A percentile compares a stretch with the other conserved stretches of the same genome.
Conservation (phyloP, 2,329 filamentous ascomycete species). For the Arthrinium phaeospermum region DNA sequence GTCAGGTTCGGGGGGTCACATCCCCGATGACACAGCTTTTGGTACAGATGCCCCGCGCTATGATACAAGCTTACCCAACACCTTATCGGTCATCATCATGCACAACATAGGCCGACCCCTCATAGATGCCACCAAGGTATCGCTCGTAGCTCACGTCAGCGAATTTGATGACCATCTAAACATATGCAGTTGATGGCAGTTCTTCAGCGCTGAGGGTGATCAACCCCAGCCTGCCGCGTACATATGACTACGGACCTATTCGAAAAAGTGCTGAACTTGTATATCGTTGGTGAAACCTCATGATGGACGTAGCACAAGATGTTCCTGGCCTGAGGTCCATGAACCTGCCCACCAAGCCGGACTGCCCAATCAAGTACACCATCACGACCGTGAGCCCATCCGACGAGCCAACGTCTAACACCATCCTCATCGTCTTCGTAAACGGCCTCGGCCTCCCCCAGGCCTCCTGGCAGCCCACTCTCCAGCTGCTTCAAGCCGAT, state of each 20-base stretch:
- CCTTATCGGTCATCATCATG: not conserved
- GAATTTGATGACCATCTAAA: too few species aligned
- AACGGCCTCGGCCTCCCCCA: constrained; percentile 19
- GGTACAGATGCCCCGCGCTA: not conserved
- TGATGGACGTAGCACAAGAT: not conserved
- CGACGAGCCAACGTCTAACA: not conserved
- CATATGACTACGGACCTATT: not conserved
- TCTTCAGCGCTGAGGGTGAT: not conserved
- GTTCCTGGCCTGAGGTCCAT: not conserved
- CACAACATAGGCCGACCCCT: not conserved
- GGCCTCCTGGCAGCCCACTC: not conserved
- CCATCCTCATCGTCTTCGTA: constrained; percentile 16
- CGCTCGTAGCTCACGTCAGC: not conserved
- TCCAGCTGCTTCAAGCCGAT: not conserved
- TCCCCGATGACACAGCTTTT: not conserved
- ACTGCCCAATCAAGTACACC: constrained; percentile 18
- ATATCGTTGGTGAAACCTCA: not conserved
- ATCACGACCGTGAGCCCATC: not conserved
- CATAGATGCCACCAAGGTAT: not conserved
- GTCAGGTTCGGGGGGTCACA: not conserved
- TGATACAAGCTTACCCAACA: not conserved
- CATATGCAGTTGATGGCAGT: not conserved
- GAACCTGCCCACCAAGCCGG: not conserved
- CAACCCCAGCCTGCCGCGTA: not conserved
- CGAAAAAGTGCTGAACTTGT: not conserved